Conservation (phyloP, 2,329 filamentous ascomycete species). For the Botryotinia narcissicola region DNA sequence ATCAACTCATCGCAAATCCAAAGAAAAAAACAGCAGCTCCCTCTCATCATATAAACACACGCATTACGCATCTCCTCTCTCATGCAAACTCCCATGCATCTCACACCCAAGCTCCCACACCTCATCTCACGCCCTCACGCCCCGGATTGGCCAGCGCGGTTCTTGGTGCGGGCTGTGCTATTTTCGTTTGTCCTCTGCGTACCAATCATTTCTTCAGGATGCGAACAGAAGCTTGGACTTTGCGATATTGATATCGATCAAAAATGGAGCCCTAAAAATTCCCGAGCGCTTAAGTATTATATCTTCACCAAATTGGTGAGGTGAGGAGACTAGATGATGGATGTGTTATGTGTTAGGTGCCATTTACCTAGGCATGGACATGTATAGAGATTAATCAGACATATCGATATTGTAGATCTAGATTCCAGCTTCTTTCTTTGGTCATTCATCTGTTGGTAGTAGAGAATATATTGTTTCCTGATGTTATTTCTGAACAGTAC, state of each 20-base stretch:
- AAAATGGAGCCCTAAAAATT: not conserved
- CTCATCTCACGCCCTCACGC: not conserved
- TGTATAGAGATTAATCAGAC: not conserved
- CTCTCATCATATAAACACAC: constrained; percentile 1
- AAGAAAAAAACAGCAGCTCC: not conserved
- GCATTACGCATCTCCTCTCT: not conserved
- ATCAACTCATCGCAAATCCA: not conserved
- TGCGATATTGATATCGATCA: not conserved
- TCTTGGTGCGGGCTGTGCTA: constrained; percentile 12
- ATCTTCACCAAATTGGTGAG: not conserved
- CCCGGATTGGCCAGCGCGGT: constrained; percentile 3
- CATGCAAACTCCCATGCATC: not conserved
- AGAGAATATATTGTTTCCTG: not conserved
- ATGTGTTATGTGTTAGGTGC: not conserved
- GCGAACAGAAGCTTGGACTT: not conserved
- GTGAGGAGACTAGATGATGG: not conserved
- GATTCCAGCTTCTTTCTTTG: not conserved
- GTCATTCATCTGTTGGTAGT: not conserved
- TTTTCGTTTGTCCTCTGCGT: not conserved
- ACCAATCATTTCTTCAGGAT: not conserved
- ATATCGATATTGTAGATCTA: not conserved
- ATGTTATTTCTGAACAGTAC: not conserved
- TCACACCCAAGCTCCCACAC: not conserved
- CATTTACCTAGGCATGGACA: not conserved
- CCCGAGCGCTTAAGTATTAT: constrained; percentile 10